These are phyloP conservation scores for Torulaspora maleeae DNA, from an alignment of 805 yeast species.

Conservation along the genomic window DNA sequence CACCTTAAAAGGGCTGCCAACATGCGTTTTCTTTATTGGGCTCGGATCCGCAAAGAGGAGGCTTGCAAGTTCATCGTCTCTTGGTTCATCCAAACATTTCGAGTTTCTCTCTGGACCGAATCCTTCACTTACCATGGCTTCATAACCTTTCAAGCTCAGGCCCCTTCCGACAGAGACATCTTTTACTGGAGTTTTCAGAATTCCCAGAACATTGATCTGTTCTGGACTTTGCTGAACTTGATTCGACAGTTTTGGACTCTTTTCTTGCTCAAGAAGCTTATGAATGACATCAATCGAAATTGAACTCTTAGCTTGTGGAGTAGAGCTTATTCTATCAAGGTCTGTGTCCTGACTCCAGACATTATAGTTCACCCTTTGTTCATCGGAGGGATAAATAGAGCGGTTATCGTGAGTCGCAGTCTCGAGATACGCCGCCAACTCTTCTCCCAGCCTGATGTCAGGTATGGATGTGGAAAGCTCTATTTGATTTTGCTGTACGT, in stretches of 20 bases:
- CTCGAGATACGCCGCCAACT: conserved; percentile 15
- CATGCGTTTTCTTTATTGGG: conserved; percentile 19
- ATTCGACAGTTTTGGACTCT: neutral
- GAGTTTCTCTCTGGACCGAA: conserved; percentile 11
- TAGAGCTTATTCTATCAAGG: conserved; percentile 1
- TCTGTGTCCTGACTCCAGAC: conserved; percentile 17
- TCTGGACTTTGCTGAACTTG: neutral
- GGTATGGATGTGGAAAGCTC: conserved; percentile 8
- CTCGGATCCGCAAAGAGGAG: conserved; percentile 6
- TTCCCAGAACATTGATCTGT: conserved; percentile 3
- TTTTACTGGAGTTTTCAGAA: conserved; percentile 22
- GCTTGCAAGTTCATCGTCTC: neutral
- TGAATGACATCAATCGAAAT: conserved; percentile 15
- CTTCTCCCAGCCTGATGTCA: conserved; percentile 17
- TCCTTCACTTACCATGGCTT: conserved; percentile 14
- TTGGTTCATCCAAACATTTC: conserved; percentile 2
- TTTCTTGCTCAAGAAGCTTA: conserved; percentile 9
- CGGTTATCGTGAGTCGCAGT: conserved; percentile 14
- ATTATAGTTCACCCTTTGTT: conserved; percentile 7
- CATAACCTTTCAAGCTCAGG: conserved; percentile 21
- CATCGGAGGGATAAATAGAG: conserved; percentile 8
- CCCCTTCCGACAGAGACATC: conserved; percentile 24
- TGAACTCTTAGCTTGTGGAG: conserved; percentile 5
- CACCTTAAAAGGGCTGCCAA: conserved; percentile 31
- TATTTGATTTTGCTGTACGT: neutral